Evolutionary conservation across 2,329 filamentous ascomycete species (phyloP).

Genomic region (Epichloe amarillans): DNA sequence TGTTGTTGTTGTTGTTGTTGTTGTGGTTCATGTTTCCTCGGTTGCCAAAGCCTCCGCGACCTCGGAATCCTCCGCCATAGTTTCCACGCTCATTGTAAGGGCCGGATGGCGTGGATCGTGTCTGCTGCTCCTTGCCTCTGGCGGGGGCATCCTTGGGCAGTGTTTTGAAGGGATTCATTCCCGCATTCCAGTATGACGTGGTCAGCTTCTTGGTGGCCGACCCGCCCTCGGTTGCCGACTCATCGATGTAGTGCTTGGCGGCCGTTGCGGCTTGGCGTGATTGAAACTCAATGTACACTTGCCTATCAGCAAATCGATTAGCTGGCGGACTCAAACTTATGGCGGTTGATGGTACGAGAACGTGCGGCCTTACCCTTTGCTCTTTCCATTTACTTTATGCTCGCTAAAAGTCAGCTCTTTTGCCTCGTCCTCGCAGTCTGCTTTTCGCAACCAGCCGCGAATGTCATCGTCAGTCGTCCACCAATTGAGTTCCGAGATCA

Average conservation of each 20-base stretch:
- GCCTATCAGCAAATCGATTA: constrained; percentile 23
- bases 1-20: constrained; percentile 24
- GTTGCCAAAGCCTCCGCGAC: constrained; percentile 32
- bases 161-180: constrained; percentile 78
- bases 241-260: constrained; percentile 69
- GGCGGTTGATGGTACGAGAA: too few relatives aligned
- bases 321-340: not conserved
- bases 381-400: constrained; percentile 98
- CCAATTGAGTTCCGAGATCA: constrained; percentile 88
- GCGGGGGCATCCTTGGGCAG: constrained; percentile 73
- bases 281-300: constrained; percentile 75
- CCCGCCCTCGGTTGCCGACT: constrained; percentile 36
- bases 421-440: constrained; percentile 70
- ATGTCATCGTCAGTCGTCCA: constrained; percentile 96
- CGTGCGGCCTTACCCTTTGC: constrained; percentile 62
- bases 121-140: constrained; percentile 45
- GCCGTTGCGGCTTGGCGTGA: constrained; percentile 77
- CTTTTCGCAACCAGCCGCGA: constrained; percentile 69
- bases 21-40: constrained; percentile 35
- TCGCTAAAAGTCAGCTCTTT: constrained; percentile 95
- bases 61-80: constrained; percentile 37
- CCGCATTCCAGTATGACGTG: constrained; percentile 62
- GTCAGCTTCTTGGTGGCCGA: constrained; percentile 53
- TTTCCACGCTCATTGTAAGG: constrained; percentile 32
- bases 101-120: constrained; percentile 38